Base-by-base conservation (phyloP, 768 basidiomycete species). In the Clathrus columnatus region DNA sequence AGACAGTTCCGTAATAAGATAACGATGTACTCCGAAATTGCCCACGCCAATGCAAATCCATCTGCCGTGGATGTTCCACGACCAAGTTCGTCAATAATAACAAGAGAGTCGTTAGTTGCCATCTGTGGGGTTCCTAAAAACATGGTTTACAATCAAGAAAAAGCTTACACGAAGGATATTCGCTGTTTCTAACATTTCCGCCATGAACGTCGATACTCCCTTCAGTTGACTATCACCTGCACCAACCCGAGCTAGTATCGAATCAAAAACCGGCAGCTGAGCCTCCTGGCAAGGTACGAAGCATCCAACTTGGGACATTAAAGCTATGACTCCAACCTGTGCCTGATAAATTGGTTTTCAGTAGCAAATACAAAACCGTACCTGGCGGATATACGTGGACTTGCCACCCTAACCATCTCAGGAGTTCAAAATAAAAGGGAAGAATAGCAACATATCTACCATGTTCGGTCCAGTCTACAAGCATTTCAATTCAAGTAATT, bases 181-280 rank as follows among this genome's bases (percentile, higher is more conserved):
- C 0, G 96, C 94, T 0, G 94, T 98, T 69, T 99, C 96, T 26
- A 99, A 77, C 96, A 98, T 98, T 69, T 99, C 96, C 1, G 93
- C 94, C 95, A 98, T 98, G 68, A 99, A 99, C 0, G 95, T 99
- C 23, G 92, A 95, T 0, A 99, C 91, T 10, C 96, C 96, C 69
- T 96, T 98, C 45, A 98, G 72, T 66, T 98, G 95, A 67, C 90
- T 94, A 67, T 99, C 96, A 0, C 96, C 96, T 0, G 96, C 96
- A 7, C 96, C 96, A 1, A 99, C 95, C 59, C 96, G 79, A 56
- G 95, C 96, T 10, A 98, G 71, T 44, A 99, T 84, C 2, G 92
- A 96, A 68, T 99, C 96, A 57, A 98, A 98, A 51, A 98, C 82
- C 0, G 96, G 96, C 1, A 98, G 61, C 24, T 79, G 75, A 0